Base-by-base conservation (phyloP, 805 yeast genomes). In the Saccharomycopsis sp. region DNA sequence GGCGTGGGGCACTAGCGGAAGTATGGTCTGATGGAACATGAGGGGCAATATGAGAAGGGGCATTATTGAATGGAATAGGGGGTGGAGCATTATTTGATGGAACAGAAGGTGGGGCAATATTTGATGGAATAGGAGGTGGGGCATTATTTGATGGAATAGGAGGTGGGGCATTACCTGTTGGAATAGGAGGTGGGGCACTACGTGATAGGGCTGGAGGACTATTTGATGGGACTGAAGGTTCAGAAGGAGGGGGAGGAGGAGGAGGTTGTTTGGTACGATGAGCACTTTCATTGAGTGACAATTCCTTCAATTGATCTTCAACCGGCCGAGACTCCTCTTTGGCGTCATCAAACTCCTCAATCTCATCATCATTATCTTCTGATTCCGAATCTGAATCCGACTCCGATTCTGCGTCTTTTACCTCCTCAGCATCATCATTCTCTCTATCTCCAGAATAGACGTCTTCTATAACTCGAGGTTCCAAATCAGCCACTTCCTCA, bases 291-390 rank as follows among this genome's bases (percentile, higher is more conserved):
- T 44, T 44, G 7, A 62, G 8, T 18, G 48, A 44, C 16, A 44
- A 44, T 4, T 50, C 16, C 52, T 24, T 50, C 52, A 50, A 7
- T 20, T 46, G 23, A 7, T 46, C 23, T 12, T 8, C 24, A 20
- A 46, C 24, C 9, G 24, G 24, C 50, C 9, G 9, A 46, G 50
- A 12, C 5, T 7, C 50, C 9, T 20, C 50, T 7, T 46, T 12
- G 9, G 24, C 50, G 9, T 20, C 50, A 21, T 5, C 24, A 21
- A 21, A 21, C 5, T 20, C 21, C 50, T 5, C 50, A 21, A 23
- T 9, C n/a, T 67, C 70, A 2, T 67, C 67, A 1, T 64, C 70
- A 1, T 65, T 68, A 0, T 67, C 72, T 3, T 67, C 71, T 7
- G 48, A 18, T 12, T 62, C 70, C 0, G 63, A 69, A 2, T 66